Conservation (phyloP, 768 basidiomycete genomes). For the Leccinum uliginosum region DNA sequence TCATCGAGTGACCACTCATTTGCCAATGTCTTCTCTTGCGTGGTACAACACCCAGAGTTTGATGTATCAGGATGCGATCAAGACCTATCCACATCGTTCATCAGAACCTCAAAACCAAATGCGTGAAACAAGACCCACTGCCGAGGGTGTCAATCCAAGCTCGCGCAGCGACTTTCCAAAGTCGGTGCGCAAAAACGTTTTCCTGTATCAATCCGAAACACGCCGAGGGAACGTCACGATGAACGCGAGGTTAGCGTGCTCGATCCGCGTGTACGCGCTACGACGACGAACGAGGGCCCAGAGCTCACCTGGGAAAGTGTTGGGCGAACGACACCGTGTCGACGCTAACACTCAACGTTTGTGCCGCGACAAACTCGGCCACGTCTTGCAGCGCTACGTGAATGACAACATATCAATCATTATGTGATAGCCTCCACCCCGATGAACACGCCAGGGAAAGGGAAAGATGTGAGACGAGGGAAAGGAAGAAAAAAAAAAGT, state of each 20-base stretch:
- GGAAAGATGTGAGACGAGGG: neutral
- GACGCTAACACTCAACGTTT: slow-evolving; percentile 63
- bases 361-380: slow-evolving; percentile 81
- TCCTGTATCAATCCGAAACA: slow-evolving; percentile 31
- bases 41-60: neutral
- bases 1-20: neutral
- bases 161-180: slow-evolving; percentile 78
- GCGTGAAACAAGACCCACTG: slow-evolving; percentile 33
- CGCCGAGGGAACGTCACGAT: neutral
- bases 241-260: neutral
- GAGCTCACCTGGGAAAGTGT: slow-evolving; percentile 78
- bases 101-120: neutral
- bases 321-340: slow-evolving; percentile 76
- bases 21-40: neutral
- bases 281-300: neutral
- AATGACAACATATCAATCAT: neutral
- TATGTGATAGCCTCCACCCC: neutral
- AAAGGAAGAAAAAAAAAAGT: no score
- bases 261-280: neutral
- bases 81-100: slow-evolving; percentile 35
- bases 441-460: neutral
- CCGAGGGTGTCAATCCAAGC: slow-evolving; percentile 87
- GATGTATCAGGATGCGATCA: slow-evolving; percentile 41
- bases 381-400: slow-evolving; percentile 74
- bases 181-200: slow-evolving; percentile 69